Percentiles rank a stretch among this genome's conserved stretches.
Conservation (phyloP, 768 basidiomycete species). For the Floccularia luteovirens region DNA sequence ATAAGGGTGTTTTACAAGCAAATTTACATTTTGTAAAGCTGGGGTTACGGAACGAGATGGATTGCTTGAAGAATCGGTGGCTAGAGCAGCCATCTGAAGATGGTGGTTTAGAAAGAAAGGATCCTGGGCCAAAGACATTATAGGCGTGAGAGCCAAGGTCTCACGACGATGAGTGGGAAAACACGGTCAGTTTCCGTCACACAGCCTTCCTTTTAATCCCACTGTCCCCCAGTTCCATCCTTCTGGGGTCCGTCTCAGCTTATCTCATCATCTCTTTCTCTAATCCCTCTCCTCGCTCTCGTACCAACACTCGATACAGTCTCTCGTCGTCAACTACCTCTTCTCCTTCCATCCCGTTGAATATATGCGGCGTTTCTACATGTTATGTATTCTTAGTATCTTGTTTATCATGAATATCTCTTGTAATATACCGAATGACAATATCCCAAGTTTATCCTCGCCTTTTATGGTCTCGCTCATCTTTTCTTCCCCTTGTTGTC, state of each 20-base stretch:
- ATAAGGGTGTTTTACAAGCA: slow-evolving; percentile 22
- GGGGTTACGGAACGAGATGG: slow-evolving; percentile 12
- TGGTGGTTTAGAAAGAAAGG: slow-evolving; percentile 39
- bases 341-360: too few species aligned
- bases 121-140: slow-evolving; percentile 35
- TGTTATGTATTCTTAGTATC: too few species aligned
- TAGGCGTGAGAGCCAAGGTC: slow-evolving; percentile 39
- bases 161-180: slow-evolving; percentile 31
- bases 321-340: too few species aligned
- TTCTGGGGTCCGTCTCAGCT: background rate
- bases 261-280: background rate
- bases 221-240: slow-evolving; percentile 10
- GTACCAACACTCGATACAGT: too few species aligned
- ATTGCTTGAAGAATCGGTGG: slow-evolving; percentile 15
- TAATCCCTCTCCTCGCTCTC: slow-evolving; percentile 11
- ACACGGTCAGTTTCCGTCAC: slow-evolving; percentile 11
- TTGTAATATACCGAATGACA: slow-evolving; percentile 26
- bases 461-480: slow-evolving; percentile 26
- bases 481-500: slow-evolving; percentile 17
- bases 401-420: too few species aligned
- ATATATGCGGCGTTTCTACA: too few species aligned
- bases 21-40: slow-evolving; percentile 11
- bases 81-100: slow-evolving; percentile 38
- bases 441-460: slow-evolving; percentile 45
- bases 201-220: slow-evolving; percentile 13